Conservation (phyloP, 2,329 filamentous ascomycete genomes). For the Penicillium expansum region DNA sequence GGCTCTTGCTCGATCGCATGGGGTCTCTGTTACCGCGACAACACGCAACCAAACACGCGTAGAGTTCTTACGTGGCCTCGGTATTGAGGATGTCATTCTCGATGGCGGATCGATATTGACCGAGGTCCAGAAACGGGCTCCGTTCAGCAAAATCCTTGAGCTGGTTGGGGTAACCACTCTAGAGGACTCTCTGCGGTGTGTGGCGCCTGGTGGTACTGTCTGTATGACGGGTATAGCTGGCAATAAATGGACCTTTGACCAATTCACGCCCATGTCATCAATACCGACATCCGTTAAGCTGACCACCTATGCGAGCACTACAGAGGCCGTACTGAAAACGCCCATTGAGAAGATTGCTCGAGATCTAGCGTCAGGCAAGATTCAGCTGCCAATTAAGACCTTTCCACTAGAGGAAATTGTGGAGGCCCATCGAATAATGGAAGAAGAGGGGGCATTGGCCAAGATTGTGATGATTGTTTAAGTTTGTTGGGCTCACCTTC, state of each 20-base stretch:
- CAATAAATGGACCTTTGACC: background rate
- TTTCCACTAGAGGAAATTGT: background rate
- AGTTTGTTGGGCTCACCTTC: background rate
- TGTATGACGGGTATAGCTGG: background rate
- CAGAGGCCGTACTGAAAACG: background rate
- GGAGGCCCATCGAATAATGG: background rate
- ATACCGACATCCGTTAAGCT: background rate
- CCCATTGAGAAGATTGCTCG: background rate
- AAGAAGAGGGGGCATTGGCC: background rate
- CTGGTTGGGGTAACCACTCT: background rate
- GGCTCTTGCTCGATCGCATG: background rate
- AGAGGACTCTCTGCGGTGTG: background rate
- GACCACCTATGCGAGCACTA: background rate
- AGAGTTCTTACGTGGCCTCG: background rate
- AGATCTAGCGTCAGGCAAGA: background rate
- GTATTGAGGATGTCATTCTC: background rate
- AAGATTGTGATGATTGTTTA: background rate
- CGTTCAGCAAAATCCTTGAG: background rate
- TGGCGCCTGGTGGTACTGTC: background rate
- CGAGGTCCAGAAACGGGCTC: background rate
- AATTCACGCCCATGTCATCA: background rate
- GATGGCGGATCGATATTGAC: background rate
- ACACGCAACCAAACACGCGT: background rate
- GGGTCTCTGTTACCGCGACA: background rate
- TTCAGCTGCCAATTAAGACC: background rate